phyloP scores from a whole-genome alignment of 257 asterid genomes.

The Solanum clarkiae region DNA sequence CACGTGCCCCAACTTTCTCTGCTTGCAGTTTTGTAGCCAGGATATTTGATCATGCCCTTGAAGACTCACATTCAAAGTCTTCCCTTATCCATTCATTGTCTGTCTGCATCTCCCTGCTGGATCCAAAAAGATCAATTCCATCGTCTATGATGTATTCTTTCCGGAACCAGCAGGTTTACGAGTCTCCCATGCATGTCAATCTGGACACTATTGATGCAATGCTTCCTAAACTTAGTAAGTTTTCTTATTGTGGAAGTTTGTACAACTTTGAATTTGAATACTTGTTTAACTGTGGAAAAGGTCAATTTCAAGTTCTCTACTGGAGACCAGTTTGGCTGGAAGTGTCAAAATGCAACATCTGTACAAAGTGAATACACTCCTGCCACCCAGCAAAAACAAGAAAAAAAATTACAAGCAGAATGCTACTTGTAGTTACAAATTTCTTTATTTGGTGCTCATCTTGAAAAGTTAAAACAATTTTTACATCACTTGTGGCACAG shows the following conservation, averaged over 20 bases:
- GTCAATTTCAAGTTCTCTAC: neutral
- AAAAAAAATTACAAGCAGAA: neutral
- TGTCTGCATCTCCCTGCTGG: constrained; percentile 86
- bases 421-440: neutral
- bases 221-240: constrained; percentile 87
- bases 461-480: neutral
- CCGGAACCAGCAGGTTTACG: constrained; percentile 68
- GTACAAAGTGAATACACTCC: neutral
- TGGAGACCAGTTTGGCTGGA: neutral
- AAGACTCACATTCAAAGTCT: constrained; percentile 68
- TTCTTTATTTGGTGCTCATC: neutral
- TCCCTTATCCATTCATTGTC: constrained; percentile 79
- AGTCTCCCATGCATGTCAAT: constrained; percentile 58
- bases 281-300: neutral
- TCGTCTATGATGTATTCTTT: constrained; percentile 62
- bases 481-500: constrained; percentile 28
- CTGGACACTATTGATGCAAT: constrained; percentile 87
- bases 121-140: constrained; percentile 79
- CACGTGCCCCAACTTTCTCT: constrained; percentile 5
- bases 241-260: neutral
- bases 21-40: constrained; percentile 73
- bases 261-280: neutral
- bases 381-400: neutral
- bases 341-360: neutral
- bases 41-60: constrained; percentile 85